Base-by-base conservation (phyloP, 805 yeast genomes). In the Saccharomycopsis schoenii region DNA sequence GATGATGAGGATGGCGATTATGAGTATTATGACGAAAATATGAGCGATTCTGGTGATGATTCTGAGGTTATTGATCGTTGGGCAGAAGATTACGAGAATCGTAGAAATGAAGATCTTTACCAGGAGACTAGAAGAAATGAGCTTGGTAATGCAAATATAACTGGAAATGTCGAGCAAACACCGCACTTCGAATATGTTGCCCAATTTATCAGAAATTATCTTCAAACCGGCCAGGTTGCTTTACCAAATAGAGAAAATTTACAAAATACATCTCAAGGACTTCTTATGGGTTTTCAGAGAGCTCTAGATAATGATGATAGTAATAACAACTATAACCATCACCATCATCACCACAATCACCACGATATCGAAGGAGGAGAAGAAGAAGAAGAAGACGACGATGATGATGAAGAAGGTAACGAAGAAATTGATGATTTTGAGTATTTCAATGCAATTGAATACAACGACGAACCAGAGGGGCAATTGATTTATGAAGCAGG, bases 1-100 rank as follows among this genome's bases (percentile, higher is more conserved):
- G 64, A 56, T 1, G 67, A 17, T 62, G 64, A n/a, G 62, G 68
- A 36, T 61, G 66, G 69, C 1, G 70, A 68, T 40, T 72, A 71
- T 24, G 67, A 68, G 34, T 72, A 70, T 54, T 65, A 29, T 6
- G 55, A 25, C 34, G 58, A 43, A 25, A 56, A 29, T 12, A 19
- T 19, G 15, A 43, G 54, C 11, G 61, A 41, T 25, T 62, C 62
- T 34, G 62, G 62, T 52, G 61, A 58, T 42, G 61, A 61, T 36
- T 58, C 61, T 2, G 61, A 47, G 2, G 21, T 58, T 24, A 58
- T 58, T 55, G 61, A 61, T 55, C 58, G 59, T 10, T 61, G 60
- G 63, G 56, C 58, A 9, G 63, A 58, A 29, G 50, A 58, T 29
- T 58, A 55, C 42, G 63, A 60, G 17, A 39, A 29, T 17, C 41